These are phyloP conservation scores for Coemansia sp. DNA, from an alignment of 192 early-diverging fungal genomes.

Conservation along the genomic window DNA sequence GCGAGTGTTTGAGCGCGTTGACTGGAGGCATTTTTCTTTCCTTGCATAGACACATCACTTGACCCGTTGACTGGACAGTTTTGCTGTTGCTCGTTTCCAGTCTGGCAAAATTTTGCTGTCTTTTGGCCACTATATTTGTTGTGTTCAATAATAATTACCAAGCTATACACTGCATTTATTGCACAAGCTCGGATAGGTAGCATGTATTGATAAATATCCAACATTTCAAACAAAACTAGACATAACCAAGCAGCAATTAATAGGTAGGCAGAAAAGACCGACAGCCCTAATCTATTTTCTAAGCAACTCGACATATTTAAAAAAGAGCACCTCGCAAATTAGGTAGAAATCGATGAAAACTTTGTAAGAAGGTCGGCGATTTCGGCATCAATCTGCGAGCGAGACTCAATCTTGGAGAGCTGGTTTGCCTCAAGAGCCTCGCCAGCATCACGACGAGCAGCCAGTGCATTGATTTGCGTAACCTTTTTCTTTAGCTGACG, in stretches of 20 bases:
- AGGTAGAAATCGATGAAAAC: constrained; percentile 16
- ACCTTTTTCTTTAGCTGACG: constrained; percentile 89
- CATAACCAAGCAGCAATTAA: not conserved
- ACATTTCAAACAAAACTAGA: no score
- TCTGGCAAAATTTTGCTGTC: no score
- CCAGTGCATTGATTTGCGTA: constrained; percentile 84
- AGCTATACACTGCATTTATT: no score
- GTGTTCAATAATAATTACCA: no score
- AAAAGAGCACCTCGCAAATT: not conserved
- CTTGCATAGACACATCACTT: not conserved
- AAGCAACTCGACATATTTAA: not conserved
- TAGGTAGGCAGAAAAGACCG: not conserved
- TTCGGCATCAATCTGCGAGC: constrained; percentile 32
- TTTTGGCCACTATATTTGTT: no score
- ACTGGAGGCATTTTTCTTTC: not conserved
- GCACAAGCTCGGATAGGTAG: no score
- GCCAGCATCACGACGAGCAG: constrained; percentile 72
- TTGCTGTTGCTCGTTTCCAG: no score
- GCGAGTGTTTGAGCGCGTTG: not conserved
- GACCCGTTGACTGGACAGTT: not conserved
- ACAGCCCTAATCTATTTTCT: not conserved
- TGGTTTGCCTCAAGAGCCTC: constrained; percentile 72
- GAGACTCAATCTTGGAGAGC: constrained; percentile 36
- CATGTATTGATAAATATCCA: no score
- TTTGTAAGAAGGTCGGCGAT: constrained; percentile 23